Base-by-base conservation (phyloP, 768 basidiomycete species). In the Punctularia strigosozonata region DNA sequence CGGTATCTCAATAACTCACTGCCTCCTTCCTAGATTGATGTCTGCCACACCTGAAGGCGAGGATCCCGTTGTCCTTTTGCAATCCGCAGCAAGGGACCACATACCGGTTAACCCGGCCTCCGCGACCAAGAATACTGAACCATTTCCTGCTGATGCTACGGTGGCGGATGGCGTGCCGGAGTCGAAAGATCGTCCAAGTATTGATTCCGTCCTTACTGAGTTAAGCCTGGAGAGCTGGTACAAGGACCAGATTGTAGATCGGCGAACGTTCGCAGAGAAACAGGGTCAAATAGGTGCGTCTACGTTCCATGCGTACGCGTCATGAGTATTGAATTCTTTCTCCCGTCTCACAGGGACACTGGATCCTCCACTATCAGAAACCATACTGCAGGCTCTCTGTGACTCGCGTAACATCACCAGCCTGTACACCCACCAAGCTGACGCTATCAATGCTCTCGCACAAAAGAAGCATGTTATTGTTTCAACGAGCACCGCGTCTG, bases 401-500 rank as follows among this genome's bases (percentile, higher is more conserved):
- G 58, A 64, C 15, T 67, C 79, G 0, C 66, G 80, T 42, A 73
- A 71, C 25, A 86, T 91, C 28, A 56, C 55, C 3, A 60, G 68
- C 2, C 53, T 91, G 14, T 94, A 89, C 46, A 51, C 55, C 39
- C 76, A 79, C 40, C 89, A 92, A 59, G 73, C 74, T 8, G 62
- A 64, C 19, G 84, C 89, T 2, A 79, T 92, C 44, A 68, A 74
- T 45, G 69, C 75, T 0, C 62, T 89, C 7, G 57, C 62, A 12
- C 49, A 53, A 37, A 71, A 72, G 5, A 69, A 69, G 39, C 66
- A 88, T 55, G 86, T 90, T 19, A 84, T 92, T 25, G 83, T 91
- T 21, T 90, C 87, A 4, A 92, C 89, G 0, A 81, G 80, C 45
- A 94, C 90, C 6, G 88, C 89, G 5, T 89, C 86, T 4, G 87